phyloP scores from a whole-genome alignment of 139 green algal species.

The Tetraselmis chui region DNA sequence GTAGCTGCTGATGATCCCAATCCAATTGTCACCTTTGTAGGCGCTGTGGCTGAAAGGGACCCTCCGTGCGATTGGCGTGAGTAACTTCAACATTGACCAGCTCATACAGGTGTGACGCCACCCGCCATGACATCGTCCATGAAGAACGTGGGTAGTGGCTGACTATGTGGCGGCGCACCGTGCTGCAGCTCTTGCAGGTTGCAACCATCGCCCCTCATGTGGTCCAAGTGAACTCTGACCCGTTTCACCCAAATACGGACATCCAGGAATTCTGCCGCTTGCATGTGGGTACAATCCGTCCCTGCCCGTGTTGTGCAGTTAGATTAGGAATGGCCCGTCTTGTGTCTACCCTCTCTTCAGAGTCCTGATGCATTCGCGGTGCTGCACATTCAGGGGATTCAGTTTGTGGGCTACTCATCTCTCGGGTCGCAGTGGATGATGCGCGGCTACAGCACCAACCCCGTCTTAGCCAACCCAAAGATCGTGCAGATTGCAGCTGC shows the following conservation, averaged over 20 bases:
- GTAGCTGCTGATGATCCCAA: no score
- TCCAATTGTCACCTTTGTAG: no score
- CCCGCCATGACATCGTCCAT: no score
- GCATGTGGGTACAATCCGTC: no score
- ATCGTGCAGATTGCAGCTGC: slow-evolving; percentile 22
- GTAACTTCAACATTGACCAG: slow-evolving; percentile 67
- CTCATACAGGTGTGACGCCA: slow-evolving; percentile 28
- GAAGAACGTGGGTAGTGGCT: no score
- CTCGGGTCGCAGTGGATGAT: slow-evolving; percentile 66
- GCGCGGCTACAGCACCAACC: slow-evolving; percentile 35
- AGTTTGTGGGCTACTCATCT: slow-evolving; percentile 52
- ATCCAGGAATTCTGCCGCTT: slow-evolving; percentile 38
- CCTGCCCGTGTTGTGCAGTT: no score
- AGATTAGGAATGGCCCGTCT: no score
- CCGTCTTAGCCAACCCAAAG: slow-evolving; percentile 34
- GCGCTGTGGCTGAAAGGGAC: not conserved
- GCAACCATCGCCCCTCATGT: slow-evolving; percentile 52
- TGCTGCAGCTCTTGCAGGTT: slow-evolving; percentile 41
- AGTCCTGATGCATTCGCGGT: no score
- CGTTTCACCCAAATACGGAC: slow-evolving; percentile 15
- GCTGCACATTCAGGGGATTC: slow-evolving; percentile 15
- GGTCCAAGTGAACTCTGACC: slow-evolving; percentile 48
- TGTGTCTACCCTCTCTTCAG: no score
- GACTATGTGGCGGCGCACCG: no score
- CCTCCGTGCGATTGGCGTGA: slow-evolving; percentile 42